Evolutionary conservation across 164 flowering plant genomes (phyloP).

Genomic region (Vitis rotundifolia): DNA sequence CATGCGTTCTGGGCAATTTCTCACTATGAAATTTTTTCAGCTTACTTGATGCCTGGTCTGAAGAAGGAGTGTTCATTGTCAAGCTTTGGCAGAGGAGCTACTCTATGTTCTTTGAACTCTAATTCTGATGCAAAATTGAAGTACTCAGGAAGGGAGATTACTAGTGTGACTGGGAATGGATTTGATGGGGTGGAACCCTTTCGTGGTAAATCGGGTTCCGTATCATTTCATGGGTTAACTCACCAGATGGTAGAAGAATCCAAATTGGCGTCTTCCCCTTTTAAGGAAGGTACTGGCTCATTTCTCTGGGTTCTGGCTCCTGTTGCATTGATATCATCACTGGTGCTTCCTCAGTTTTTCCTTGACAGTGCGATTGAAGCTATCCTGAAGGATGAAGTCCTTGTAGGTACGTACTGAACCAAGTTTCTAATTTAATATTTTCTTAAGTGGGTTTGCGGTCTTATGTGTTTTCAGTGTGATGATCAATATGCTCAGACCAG

Average conservation of each 20-base stretch:
- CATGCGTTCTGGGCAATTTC: not conserved
- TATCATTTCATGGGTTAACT: slow-evolving; percentile 75
- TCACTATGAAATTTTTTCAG: slow-evolving; percentile 3
- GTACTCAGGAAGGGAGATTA: not conserved
- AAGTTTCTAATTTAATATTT: not conserved
- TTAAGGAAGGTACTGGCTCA: slow-evolving; percentile 58
- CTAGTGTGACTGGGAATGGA: slow-evolving; percentile 2
- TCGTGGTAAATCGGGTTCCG: slow-evolving; percentile 78
- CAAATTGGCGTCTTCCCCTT: slow-evolving; percentile 64
- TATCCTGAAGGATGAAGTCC: slow-evolving; percentile 37
- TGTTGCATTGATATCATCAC: slow-evolving; percentile 56
- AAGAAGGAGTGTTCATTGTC: slow-evolving; percentile 4
- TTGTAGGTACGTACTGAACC: slow-evolving; percentile 49
- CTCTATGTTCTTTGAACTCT: slow-evolving; percentile 19
- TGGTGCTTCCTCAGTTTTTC: slow-evolving; percentile 70
- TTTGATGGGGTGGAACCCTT: slow-evolving; percentile 45
- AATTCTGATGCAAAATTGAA: slow-evolving; percentile 8
- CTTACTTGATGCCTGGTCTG: slow-evolving; percentile 6
- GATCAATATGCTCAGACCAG: too few relatives aligned
- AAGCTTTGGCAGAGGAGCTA: slow-evolving; percentile 18
- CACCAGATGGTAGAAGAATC: slow-evolving; percentile 69
- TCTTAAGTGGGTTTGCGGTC: too few relatives aligned
- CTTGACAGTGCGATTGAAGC: slow-evolving; percentile 43
- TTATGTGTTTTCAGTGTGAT: too few relatives aligned
- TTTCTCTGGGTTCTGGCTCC: slow-evolving; percentile 75